Evolutionary conservation across 1,284 basidiomycete genomes (phyloP).

Genomic region (Tremellales sp.): DNA sequence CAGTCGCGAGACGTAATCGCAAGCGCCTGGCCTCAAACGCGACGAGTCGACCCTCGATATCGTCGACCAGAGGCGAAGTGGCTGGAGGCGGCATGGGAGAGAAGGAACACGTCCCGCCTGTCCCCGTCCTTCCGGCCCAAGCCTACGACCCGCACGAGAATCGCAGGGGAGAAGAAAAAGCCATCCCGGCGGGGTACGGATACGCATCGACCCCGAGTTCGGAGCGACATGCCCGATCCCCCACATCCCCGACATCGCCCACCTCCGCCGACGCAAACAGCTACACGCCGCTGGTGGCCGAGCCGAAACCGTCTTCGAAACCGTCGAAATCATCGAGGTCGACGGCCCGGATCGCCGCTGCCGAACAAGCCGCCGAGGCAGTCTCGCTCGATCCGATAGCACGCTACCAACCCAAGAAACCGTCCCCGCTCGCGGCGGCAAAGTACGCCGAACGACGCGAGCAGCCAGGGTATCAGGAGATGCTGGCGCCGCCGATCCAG

Average conservation of each 20-base stretch:
- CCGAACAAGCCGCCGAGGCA: conserved; percentile 34
- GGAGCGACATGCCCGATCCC: conserved; percentile 10
- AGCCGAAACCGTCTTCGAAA: not conserved
- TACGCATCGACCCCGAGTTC: conserved; percentile 9
- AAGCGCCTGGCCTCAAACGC: not conserved
- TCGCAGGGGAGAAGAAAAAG: too few species aligned
- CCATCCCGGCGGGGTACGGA: conserved; percentile 23
- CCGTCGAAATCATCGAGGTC: conserved; percentile 15
- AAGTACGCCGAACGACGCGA: conserved; percentile 6
- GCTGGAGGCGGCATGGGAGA: conserved; percentile 5
- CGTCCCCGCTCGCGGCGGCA: conserved; percentile 40
- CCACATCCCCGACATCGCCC: conserved; percentile 2
- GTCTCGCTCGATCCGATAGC: conserved; percentile 22
- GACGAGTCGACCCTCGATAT: not conserved
- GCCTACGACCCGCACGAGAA: conserved; percentile 12
- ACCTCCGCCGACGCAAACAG: not conserved
- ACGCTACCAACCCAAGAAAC: conserved; percentile 42
- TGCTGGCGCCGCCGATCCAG: not conserved
- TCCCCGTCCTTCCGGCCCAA: conserved; percentile 4
- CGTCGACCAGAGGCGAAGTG: not conserved
- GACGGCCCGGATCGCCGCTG: conserved; percentile 29
- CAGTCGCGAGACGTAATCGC: not conserved
- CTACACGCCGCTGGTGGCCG: not conserved
- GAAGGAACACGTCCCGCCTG: conserved; percentile 7
- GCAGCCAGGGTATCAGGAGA: conserved; percentile 3